Base-by-base conservation (phyloP, 768 basidiomycete genomes). In the Chlorophyllum brunneum region DNA sequence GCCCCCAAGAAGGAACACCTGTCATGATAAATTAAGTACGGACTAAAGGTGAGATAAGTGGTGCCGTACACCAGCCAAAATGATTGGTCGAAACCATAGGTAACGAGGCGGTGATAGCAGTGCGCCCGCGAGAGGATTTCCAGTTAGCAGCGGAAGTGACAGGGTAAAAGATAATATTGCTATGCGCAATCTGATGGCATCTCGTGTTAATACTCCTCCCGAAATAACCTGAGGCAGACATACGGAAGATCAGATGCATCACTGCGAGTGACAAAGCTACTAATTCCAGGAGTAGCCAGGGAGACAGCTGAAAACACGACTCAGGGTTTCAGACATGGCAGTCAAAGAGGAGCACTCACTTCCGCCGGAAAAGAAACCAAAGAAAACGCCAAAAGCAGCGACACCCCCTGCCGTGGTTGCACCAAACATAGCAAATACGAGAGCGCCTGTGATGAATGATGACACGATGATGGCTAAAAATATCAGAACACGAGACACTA, bases 361-460 rank as follows among this genome's bases (percentile, higher is more conserved):
- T 61, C 74, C 77, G 31, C 80, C 80, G 34, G 78, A 77, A 61
- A 79, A 79, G 63, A 80, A 79, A 0, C 80, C 80, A 58, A 80
- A 82, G 45, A 75, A 67, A 18, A 79, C 61, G 6, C 64, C 75
- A 62, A 81, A 78, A 4, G 70, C 60, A 7, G 71, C 63, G 24
- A 75, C 69, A 15, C 78, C 79, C 2, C 63, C 65, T 24, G 69
- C 57, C 43, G 58, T 74, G 5, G 66, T 69, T 0, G 74, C 76
- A n/a, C 72, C 77, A 54, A 81, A 71, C 69, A 81, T 69, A 7
- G 72, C 76, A 51, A 75, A 80, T 9, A 79, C 67, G 51, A 82
- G 55, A n/a, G 65, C 67, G 9, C 70, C 78, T 10, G 73, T 68
- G 13, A 75, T 59, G 36, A 72, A 23, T 31, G 70, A 65, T 13